Base-by-base conservation (phyloP, 768 basidiomycete species). In the Mycena sanguinolenta region DNA sequence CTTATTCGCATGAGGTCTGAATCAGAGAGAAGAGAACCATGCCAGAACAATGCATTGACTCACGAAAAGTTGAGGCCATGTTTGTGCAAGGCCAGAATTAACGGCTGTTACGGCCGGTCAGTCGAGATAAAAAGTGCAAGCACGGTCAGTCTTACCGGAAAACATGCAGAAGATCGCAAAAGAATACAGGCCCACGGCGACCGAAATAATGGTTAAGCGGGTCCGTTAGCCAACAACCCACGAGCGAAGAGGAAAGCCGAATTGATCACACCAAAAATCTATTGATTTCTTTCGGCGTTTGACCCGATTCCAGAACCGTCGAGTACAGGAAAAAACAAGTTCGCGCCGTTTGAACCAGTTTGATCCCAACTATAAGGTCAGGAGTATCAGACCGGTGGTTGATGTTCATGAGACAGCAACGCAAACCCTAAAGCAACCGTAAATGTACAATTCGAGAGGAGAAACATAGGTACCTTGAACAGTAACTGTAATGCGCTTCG, bases 171-270 rank as follows among this genome's bases (percentile, higher is more conserved):
- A 76, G 28, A 82, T 23, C 84, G 12, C 82, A 81, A 63, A 86
- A 69, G 75, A 88, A 88, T 63, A 88, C 86, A 2, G 84, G 82
- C 23, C 86, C 86, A 28, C 87, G 82, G 69, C 87, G 84, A 46
- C 88, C 80, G 58, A 82, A 74, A 32, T 46, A 55, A 17, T 71
- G 76, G 66, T 79, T 81, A 4, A 94, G 83, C 0, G 92, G 92
- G 36, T 91, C 88, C 1, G 90, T 88, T 61, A 93, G 77, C 91
- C 91, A 93, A 75, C 89, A 90, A 27, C 67, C 42, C 4, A 9
- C 19, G 42, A 17, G 42, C 19, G 10, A 42, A 17, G 42, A 42
- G 19, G 16, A 42, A 12, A 42, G 16, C 16, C 4, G 42, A 42
- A 17, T 42, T 42, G 42, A 42, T 17, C 8, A 17, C 42, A 4